These are phyloP conservation scores for Geosmithia putterillii DNA, from an alignment of 2,329 filamentous ascomycete species.

Conservation along the genomic window DNA sequence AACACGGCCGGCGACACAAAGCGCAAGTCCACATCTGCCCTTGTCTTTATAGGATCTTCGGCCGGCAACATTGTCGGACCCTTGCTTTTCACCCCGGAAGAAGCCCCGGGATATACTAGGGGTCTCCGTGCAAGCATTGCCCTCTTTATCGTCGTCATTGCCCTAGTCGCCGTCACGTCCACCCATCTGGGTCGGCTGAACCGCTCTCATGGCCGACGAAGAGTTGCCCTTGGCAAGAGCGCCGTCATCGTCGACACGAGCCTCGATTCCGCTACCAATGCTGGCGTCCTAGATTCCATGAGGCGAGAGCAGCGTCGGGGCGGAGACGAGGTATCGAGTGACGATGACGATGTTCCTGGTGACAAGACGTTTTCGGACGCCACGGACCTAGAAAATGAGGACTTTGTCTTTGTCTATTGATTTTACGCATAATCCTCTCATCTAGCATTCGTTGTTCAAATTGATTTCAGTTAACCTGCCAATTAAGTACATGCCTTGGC, in stretches of 20 bases:
- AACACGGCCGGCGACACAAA: conserved; percentile 61
- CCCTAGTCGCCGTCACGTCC: conserved; percentile 29
- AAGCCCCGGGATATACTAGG: conserved; percentile 24
- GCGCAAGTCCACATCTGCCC: conserved; percentile 51
- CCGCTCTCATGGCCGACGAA: conserved; percentile 35
- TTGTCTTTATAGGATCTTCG: conserved; percentile 53
- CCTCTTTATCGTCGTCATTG: conserved; percentile 47
- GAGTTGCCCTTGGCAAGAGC: conserved; percentile 47
- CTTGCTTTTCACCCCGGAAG: conserved; percentile 46
- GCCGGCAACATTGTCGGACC: conserved; percentile 57
- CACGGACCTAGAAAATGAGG: conserved; percentile 49
- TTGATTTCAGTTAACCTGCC: no score
- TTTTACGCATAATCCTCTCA: not conserved
- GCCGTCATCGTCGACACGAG: conserved; percentile 45
- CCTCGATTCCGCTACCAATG: conserved; percentile 36
- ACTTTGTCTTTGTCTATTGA: conserved; percentile 47
- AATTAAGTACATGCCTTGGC: no score
- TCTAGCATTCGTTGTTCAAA: no score
- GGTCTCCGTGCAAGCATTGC: conserved; percentile 48
- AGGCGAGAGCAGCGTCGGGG: conserved; percentile 5
- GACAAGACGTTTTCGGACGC: conserved; percentile 30
- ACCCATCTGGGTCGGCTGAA: conserved; percentile 41
- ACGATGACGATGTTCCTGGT: conserved; percentile 6
- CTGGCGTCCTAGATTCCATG: conserved; percentile 19
- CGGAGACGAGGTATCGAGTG: conserved; percentile 7